Conservation (phyloP, 1,284 basidiomycete genomes). For the Ceratobasidium sp. region DNA sequence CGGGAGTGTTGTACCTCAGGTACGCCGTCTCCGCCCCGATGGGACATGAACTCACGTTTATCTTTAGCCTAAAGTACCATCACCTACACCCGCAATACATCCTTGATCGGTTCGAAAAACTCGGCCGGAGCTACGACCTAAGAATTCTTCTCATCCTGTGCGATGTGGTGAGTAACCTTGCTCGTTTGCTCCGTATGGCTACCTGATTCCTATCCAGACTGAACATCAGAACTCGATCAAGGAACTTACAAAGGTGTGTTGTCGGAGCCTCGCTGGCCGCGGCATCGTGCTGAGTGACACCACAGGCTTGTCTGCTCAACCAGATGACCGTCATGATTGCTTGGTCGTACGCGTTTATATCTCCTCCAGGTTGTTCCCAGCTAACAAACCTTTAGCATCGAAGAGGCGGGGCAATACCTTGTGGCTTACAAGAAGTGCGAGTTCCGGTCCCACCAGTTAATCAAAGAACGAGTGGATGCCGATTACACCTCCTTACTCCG, state of each 20-base stretch:
- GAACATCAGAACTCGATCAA: constrained; percentile 92
- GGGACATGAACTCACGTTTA: background rate
- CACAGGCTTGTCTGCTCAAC: constrained; percentile 86
- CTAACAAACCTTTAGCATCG: constrained; percentile 63
- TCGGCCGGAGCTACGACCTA: constrained; percentile 83
- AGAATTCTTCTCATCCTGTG: constrained; percentile 91
- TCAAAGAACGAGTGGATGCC: constrained; percentile 93
- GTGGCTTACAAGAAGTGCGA: constrained; percentile 94
- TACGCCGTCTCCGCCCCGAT: constrained; percentile 51
- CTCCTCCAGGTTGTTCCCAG: background rate
- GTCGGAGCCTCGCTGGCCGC: constrained; percentile 17
- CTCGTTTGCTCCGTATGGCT: background rate
- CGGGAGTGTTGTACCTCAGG: constrained; percentile 93
- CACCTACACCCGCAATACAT: constrained; percentile 98
- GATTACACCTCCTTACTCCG: constrained; percentile 86
- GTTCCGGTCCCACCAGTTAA: constrained; percentile 90
- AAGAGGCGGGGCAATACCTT: constrained; percentile 94
- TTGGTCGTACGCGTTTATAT: constrained; percentile 76
- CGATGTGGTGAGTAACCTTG: constrained; percentile 72
- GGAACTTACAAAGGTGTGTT: constrained; percentile 85
- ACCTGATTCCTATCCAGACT: constrained; percentile 61
- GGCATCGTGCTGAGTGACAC: constrained; percentile 7
- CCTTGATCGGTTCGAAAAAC: constrained; percentile 86
- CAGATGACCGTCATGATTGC: constrained; percentile 91
- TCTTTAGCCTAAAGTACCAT: constrained; percentile 86